Evolutionary conservation across 208 protist species (phyloP), one percentile per base, ranked within the genome.

Genomic region (Acanthamoeba sp.): DNA sequence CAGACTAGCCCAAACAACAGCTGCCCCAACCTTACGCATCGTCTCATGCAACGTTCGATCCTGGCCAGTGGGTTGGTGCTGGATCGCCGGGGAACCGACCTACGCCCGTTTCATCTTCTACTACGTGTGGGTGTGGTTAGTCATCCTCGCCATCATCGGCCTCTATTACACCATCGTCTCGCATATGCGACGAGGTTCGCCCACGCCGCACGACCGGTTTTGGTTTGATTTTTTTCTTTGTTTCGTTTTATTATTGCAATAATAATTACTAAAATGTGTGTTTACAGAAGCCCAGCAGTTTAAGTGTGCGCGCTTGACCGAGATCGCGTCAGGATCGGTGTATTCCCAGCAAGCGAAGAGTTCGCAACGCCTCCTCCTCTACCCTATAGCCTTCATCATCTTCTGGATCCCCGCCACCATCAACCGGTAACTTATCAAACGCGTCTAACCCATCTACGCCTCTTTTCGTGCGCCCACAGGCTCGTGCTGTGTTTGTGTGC

Each of bases 341-440:
- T 76, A 42, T 32, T 34, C n/a, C 24, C n/a, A 76, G 66, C 66
- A 76, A 40, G n/a, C n/a, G 24, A 40, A 76, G 34, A 76, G 66
- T 12, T 20, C 34, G 16, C n/a, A 76, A 38, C 66, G 66, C 18
- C 66, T 76, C 32, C 66, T 76, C 5, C 66, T 76, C 32, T 76
- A 76, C 32, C 66, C 66, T 0, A 12, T 76, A 10, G 24, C 32
- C 32, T 76, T 76, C 32, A 24, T 76, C n/a, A 40, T 76, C 32
- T 76, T 76, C 66, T 76, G 66, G 66, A 76, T 76, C 34, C 66
- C 66, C 66, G 66, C 66, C 66, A 76, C 66, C n/a, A 76, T 40
- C 66, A 76, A 76, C 66, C 24, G 66, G 66, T 76, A 55, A n/a
- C n/a, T n/a, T n/a, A n/a, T n/a, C n/a, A n/a, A n/a, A n/a, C n/a